Base-by-base conservation (phyloP, 805 yeast genomes). In the Suhomyces vadensis region DNA sequence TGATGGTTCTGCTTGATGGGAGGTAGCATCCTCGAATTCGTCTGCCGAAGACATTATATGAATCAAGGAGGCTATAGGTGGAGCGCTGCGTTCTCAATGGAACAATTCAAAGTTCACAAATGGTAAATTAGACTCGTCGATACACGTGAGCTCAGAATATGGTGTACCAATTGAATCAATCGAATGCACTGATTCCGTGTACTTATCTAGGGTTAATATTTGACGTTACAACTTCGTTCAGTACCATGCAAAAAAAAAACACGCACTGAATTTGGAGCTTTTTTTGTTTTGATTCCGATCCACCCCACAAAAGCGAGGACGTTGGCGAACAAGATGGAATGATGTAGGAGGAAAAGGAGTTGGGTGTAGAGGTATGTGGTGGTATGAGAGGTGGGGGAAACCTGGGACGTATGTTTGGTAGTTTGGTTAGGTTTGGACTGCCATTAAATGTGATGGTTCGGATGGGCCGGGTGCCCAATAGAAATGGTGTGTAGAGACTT, bases 1-100 rank as follows among this genome's bases (percentile, higher is more conserved):
- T n/a, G 27, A 20, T 8, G 29, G 23, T 17, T 41, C 44, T 9
- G 23, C 26, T 17, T 44, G 35, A 8, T 40, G 26, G 21, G 42
- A 22, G 8, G 42, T 7, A 16, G 62, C 62, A 41, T 57, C 63
- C 43, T 54, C 56, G 47, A 54, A 57, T 22, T 58, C 61, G 43
- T 55, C 58, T 35, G 41, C 47, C 13, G 63, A 58, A 25, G 52
- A 49, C 52, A 49, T 49, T 10, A 13, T 22, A 14, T 14, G 19
- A 14, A 29, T 29, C 33, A 29, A 14, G 33, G 33, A 20, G 33
- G 16, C 4, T 4, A 11, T 6, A 8, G 19, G 9, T 14, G 16
- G n/a, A 29, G 33, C 33, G 33, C 33, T 29, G 10, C n/a, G 16
- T 23, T 23, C 20, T 29, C 16, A 3, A 3, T 14, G 16, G 33